Evolutionary conservation across 169 alveolate species (phyloP), one percentile per base, ranked within the genome.

Genomic region (Plasmodium billcollinsi): DNA sequence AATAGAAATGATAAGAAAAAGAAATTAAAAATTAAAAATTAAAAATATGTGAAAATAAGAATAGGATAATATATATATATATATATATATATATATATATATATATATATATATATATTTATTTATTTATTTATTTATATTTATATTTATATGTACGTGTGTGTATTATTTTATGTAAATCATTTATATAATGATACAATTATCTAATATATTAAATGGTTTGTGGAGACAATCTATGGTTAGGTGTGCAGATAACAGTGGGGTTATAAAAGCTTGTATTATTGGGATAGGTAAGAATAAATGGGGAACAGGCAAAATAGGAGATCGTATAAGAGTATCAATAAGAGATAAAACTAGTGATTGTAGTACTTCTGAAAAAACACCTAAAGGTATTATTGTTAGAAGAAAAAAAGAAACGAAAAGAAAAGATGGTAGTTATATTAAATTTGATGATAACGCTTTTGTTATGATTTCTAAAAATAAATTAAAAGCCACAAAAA

Each of bases 231-330:
- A 93, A 89, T 94, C 96, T 21, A 93, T 94, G 9, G 74, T 94
- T 43, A 85, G 94, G 66, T 92, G 96, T 67, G 95, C 96, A 45
- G 96, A 94, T 85, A 92, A 91, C 58, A 93, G 94, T 39, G 96
- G 96, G 14, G 92, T 94, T 21, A 88, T 94, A n/a, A 94, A 94
- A 88, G 96, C 96, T 5, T 94, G 96, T 63, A 94, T 94, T 61
- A 94, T 94, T 33, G 96, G 96, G 12, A 62, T 94, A 50, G 96
- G 96, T 0, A 89, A 93, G 50, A 94, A 88, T 62, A 83, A 91
- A 33, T 94, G 93, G 92, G 96, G 96, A 3, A 94, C 96, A 3
- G 96, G 96, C 56, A 94, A 94, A 76, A 94, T 94, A 54, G 96
- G 96, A 61, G 96, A 94, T 65, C 89, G 96, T 29, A 94, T 94